Percentiles rank a stretch among this genome's conserved stretches.
phyloP scores from a whole-genome alignment of 1,284 basidiomycete genomes.

The Heterobasidion occidentale region DNA sequence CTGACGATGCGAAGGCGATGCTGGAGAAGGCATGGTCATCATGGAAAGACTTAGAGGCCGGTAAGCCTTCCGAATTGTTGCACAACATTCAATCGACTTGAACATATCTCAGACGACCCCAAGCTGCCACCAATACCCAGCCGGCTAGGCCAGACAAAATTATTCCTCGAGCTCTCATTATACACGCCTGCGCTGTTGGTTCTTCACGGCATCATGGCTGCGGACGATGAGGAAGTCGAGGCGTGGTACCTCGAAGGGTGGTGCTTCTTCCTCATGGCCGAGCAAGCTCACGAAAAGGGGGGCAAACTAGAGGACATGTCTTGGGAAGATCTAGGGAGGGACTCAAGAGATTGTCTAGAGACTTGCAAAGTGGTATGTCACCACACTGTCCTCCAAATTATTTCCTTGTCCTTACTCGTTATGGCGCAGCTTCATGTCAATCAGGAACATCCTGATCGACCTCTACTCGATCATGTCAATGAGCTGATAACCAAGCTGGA shows the following conservation, averaged over 20 bases:
- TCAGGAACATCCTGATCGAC: constrained; percentile 70
- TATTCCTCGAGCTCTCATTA: constrained; percentile 77
- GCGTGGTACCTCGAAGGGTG: constrained; percentile 95
- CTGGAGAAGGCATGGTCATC: constrained; percentile 64
- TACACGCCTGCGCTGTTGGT: constrained; percentile 70
- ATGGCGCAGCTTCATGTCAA: constrained; percentile 55
- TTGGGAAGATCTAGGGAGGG: constrained; percentile 76
- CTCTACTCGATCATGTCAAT: constrained; percentile 70
- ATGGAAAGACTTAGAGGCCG: constrained; percentile 71
- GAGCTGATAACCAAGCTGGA: constrained; percentile 73
- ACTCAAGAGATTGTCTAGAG: constrained; percentile 76
- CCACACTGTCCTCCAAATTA: not conserved
- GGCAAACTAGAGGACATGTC: constrained; percentile 51
- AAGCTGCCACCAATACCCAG: constrained; percentile 69
- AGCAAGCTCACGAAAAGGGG: constrained; percentile 54
- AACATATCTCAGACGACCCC: constrained; percentile 46
- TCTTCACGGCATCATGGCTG: constrained; percentile 71
- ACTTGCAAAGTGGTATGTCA: constrained; percentile 68
- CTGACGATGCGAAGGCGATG: constrained; percentile 72
- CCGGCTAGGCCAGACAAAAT: constrained; percentile 70
- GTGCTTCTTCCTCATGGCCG: constrained; percentile 81
- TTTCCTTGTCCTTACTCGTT: not conserved
- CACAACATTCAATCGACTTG: not conserved
- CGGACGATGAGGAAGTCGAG: constrained; percentile 85
- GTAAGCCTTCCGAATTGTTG: constrained; percentile 28